phyloP scores from a whole-genome alignment of 2,329 filamentous ascomycete genomes.

The Rhinocladiella similis region DNA sequence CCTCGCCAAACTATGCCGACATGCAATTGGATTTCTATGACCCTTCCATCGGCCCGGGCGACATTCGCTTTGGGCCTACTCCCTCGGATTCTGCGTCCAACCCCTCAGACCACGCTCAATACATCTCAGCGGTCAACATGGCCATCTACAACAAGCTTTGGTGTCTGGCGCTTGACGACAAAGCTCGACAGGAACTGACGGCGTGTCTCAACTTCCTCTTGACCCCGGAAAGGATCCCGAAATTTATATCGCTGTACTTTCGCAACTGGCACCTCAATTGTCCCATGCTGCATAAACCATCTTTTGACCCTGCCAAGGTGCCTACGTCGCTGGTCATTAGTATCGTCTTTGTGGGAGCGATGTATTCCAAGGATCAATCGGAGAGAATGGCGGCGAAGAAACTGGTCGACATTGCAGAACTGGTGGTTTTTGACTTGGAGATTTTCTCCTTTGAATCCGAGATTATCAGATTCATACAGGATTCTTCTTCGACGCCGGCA shows the following conservation, averaged over 20 bases:
- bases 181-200: slow-evolving; percentile 42
- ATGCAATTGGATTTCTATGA: slow-evolving; percentile 20
- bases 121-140: slow-evolving; percentile 41
- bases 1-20: slow-evolving; percentile 19
- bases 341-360: slow-evolving; percentile 46
- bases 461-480: slow-evolving; percentile 37
- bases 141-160: slow-evolving; percentile 41
- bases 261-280: slow-evolving; percentile 48
- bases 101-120: slow-evolving; percentile 24
- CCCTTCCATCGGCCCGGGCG: slow-evolving; percentile 7
- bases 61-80: slow-evolving; percentile 7
- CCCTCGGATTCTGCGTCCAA: slow-evolving; percentile 11
- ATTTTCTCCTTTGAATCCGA: slow-evolving; percentile 44
- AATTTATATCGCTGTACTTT: slow-evolving; percentile 45
- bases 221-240: slow-evolving; percentile 42
- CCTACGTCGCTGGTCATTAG: slow-evolving; percentile 41
- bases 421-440: slow-evolving; percentile 45
- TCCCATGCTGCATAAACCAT: slow-evolving; percentile 43
- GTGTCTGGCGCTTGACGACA: slow-evolving; percentile 39
- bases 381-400: slow-evolving; percentile 41
- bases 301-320: slow-evolving; percentile 41
- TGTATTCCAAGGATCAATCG: slow-evolving; percentile 43
- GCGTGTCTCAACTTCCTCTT: slow-evolving; percentile 42
- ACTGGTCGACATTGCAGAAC: slow-evolving; percentile 45
- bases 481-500: not conserved